phyloP scores from a whole-genome alignment of 2,329 filamentous ascomycete genomes.

The Claviceps sp. region DNA sequence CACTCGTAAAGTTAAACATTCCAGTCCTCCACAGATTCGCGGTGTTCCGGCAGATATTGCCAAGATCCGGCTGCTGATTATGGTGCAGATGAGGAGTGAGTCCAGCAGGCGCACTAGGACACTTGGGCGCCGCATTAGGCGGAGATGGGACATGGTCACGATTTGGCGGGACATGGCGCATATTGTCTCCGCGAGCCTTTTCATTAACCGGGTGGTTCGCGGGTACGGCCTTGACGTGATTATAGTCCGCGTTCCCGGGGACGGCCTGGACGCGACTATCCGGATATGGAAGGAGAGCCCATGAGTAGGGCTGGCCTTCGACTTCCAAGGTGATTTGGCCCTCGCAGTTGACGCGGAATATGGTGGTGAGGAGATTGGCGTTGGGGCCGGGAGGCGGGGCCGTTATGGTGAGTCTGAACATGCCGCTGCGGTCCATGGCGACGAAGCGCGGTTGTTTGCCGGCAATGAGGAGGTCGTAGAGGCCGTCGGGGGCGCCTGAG shows the following conservation, averaged over 20 bases:
- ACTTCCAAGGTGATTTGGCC: background rate
- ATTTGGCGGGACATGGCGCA: background rate
- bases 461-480: background rate
- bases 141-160: background rate
- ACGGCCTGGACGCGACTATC: background rate
- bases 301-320: background rate
- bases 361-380: background rate
- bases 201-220: background rate
- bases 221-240: background rate
- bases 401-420: background rate
- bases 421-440: background rate
- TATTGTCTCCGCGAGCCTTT: background rate
- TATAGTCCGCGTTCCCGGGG: background rate
- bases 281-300: background rate
- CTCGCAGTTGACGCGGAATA: slow-evolving; percentile 1
- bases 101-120: background rate
- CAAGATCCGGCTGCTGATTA: background rate
- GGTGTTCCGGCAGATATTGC: background rate
- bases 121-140: background rate
- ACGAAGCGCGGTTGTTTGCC: background rate
- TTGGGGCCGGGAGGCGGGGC: too few relatives aligned
- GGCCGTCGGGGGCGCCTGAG: background rate
- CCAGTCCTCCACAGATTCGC: background rate
- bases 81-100: background rate
- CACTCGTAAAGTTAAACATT: background rate